These are phyloP conservation scores for Arbutus unedo DNA, from an alignment of 148 eudicot genomes.

Conservation along the genomic window DNA sequence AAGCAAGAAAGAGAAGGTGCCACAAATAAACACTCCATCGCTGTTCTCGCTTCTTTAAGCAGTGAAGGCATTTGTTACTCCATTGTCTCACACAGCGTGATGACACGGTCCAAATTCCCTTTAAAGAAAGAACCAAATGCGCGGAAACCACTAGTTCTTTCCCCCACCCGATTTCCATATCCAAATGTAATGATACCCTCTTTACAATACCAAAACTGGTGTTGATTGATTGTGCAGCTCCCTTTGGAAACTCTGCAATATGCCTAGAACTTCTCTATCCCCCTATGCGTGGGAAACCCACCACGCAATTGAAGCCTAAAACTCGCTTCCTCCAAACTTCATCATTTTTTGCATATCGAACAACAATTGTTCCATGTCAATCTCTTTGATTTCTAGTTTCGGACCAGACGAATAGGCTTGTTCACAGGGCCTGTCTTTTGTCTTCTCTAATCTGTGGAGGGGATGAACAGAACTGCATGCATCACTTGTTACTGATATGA, in stretches of 20 bases:
- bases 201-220: conserved; percentile 11
- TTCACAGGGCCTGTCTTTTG: conserved; percentile 16
- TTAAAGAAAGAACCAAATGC: conserved; percentile 20
- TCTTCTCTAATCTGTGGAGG: conserved; percentile 25
- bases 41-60: conserved; percentile 31
- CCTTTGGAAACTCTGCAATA: conserved; percentile 24
- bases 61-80: conserved; percentile 21
- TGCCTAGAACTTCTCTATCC: conserved; percentile 17
- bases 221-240: conserved; percentile 14
- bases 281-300: conserved; percentile 33
- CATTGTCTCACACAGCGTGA: conserved; percentile 27
- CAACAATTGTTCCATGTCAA: conserved; percentile 15
- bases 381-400: conserved; percentile 24
- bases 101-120: conserved; percentile 5
- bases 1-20: conserved; percentile 19
- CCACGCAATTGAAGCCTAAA: conserved; percentile 32
- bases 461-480: neutral
- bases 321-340: conserved; percentile 16
- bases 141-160: conserved; percentile 11
- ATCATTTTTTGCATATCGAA: conserved; percentile 11
- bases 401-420: conserved; percentile 21
- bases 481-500: neutral
- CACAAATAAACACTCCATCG: conserved; percentile 36
- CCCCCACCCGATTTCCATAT: conserved; percentile 16
- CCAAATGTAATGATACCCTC: conserved; percentile 19